Base-by-base conservation (phyloP, 257 asterid species). In the Solanum microdontum region DNA sequence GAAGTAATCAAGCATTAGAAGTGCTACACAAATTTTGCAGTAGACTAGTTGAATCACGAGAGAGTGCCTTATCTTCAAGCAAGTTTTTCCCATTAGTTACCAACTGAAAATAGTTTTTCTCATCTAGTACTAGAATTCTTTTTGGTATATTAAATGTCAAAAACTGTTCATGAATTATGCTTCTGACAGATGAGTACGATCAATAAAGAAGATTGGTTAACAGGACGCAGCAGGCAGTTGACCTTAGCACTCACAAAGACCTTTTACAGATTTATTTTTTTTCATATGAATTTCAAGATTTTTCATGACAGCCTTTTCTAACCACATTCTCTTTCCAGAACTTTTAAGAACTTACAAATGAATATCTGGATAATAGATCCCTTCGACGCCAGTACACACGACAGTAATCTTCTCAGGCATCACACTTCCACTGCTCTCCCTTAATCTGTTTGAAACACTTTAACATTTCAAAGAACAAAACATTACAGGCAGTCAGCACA, bases 361-460 rank as follows among this genome's bases (percentile, higher is more conserved):
- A 76, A 95, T 94, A 87, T 92, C 91, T 83, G 98, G 92, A 91
- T 72, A 92, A 86, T 97, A 97, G 84, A 90, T 88, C 91, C 93
- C 99, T 91, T 93, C 97, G 84, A 96, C 86, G 34, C 95, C 94
- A 91, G 92, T 88, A 93, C 99, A 97, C 90, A 96, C 93, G 86
- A 97, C 98, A 40, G 89, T 72, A 84, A 96, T 85, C 76, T 91
- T 95, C 76, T 94, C 94, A 75, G 98, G 97, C 8, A 88, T 90
- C 83, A 34, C 87, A 87, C 88, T 89, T 88, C 91, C 94, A 86
- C 64, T 87, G 60, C 80, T 87, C 89, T 93, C 94, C 70, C 89
- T 89, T 23, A 92, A 88, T 87, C 99, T 95, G 91, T 76, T 73
- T 39, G 85, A 76, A 45, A 60, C 39, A 76, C 21, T 73, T n/a